Evolutionary conservation across 345 rosid species (phyloP).

Genomic region (Rhodomyrtus tomentosa): DNA sequence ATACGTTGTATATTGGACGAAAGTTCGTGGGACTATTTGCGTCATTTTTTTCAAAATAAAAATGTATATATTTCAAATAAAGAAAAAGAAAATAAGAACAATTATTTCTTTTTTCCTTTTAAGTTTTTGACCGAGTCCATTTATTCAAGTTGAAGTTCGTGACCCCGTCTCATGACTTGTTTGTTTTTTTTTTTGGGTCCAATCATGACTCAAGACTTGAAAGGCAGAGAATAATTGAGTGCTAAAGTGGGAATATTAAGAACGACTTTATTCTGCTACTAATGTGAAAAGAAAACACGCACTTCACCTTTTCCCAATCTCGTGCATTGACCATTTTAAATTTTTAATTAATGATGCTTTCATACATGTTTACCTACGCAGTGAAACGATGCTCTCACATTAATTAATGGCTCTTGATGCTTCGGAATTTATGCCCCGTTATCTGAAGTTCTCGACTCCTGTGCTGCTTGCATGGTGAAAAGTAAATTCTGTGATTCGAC

Average conservation of each 20-base stretch:
- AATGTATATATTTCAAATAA: not conserved
- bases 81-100: not conserved
- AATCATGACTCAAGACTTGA: not conserved
- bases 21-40: no score
- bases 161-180: not conserved
- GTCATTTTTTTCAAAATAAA: not conserved
- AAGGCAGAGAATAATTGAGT: not conserved
- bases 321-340: not conserved
- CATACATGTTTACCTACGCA: not conserved
- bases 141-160: not conserved
- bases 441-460: not conserved
- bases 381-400: not conserved
- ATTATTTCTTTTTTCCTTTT: not conserved
- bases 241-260: not conserved
- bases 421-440: not conserved
- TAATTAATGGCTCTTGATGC: not conserved
- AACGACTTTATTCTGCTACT: not conserved
- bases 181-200: no score
- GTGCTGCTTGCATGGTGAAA: not conserved
- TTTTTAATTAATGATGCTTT: not conserved
- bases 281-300: not conserved
- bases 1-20: no score
- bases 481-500: not conserved
- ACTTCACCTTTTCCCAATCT: not conserved
- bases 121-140: not conserved